Percentiles rank a stretch among this genome's conserved stretches.
These are phyloP conservation scores for Amylocarpus encephaloides DNA, from an alignment of 2,329 filamentous ascomycete genomes.

Conservation along the genomic window DNA sequence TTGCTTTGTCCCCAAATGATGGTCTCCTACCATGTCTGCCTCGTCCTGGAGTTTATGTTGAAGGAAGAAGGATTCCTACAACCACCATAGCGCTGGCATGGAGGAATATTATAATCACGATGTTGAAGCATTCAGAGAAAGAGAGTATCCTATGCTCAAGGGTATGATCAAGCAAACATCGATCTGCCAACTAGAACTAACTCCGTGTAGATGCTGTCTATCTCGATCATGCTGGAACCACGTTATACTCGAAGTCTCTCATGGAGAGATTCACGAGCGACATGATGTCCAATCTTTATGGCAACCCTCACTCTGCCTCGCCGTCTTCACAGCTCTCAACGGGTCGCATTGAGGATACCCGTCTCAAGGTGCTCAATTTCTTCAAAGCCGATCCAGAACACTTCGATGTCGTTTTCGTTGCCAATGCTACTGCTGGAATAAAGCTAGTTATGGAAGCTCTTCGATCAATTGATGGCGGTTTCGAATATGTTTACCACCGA, in stretches of 20 bases:
- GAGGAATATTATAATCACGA: conserved; percentile 45
- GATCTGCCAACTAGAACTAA: not conserved
- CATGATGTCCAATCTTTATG: conserved; percentile 72
- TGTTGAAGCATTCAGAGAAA: conserved; percentile 51
- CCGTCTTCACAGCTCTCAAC: conserved; percentile 72
- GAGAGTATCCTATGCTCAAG: conserved; percentile 64
- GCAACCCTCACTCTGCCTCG: conserved; percentile 88
- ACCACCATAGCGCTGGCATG: conserved; percentile 19
- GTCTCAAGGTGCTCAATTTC: conserved; percentile 64
- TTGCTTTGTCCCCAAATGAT: conserved; percentile 14
- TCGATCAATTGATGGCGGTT: conserved; percentile 61
- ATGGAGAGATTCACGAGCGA: conserved; percentile 65
- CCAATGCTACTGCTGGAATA: conserved; percentile 85
- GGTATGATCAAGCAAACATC: conserved; percentile 37
- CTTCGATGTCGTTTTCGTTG: conserved; percentile 86
- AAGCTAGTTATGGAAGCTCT: conserved; percentile 81
- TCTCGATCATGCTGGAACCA: conserved; percentile 94
- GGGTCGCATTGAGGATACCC: conserved; percentile 66
- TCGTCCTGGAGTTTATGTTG: conserved; percentile 14
- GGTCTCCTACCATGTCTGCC: conserved; percentile 8
- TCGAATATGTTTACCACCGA: conserved; percentile 75
- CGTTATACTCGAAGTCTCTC: conserved; percentile 70
- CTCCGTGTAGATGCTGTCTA: conserved; percentile 42
- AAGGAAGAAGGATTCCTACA: conserved; percentile 11
- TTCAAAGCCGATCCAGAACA: conserved; percentile 75